A percentile compares a stretch with the other conserved stretches of the same genome.
phyloP scores from a whole-genome alignment of 257 asterid species.

The Ilex asprella region DNA sequence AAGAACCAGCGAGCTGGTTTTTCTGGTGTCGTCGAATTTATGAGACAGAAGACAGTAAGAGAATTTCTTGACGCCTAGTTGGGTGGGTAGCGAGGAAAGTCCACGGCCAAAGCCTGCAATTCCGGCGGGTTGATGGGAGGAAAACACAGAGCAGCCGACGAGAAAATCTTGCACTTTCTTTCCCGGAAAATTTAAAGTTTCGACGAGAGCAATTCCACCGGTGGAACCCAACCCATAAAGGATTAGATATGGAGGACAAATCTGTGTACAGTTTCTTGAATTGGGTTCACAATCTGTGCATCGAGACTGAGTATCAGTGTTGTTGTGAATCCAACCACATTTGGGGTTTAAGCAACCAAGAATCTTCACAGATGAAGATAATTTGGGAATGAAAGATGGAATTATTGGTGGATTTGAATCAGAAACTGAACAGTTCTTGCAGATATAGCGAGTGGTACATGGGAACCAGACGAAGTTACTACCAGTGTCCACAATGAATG shows the following conservation, averaged over 20 bases:
- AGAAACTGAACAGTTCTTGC: slow-evolving; percentile 42
- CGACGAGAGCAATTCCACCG: slow-evolving; percentile 59
- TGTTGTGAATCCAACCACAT: slow-evolving; percentile 66
- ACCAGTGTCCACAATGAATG: slow-evolving; percentile 76
- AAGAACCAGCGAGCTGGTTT: slow-evolving; percentile 42
- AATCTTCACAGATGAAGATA: slow-evolving; percentile 59
- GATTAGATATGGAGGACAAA: slow-evolving; percentile 77
- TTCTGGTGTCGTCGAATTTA: slow-evolving; percentile 44
- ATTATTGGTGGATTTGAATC: slow-evolving; percentile 8
- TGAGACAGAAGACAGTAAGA: slow-evolving; percentile 75
- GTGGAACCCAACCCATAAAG: slow-evolving; percentile 77
- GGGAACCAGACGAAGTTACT: slow-evolving; percentile 91
- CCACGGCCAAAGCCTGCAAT: slow-evolving; percentile 87
- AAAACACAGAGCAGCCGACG: slow-evolving; percentile 72
- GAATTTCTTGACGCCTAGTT: slow-evolving; percentile 61
- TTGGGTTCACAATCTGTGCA: slow-evolving; percentile 42
- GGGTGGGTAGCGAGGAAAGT: slow-evolving; percentile 53
- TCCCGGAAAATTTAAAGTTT: slow-evolving; percentile 43
- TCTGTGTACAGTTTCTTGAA: slow-evolving; percentile 43
- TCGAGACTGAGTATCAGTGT: slow-evolving; percentile 30
- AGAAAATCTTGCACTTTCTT: slow-evolving; percentile 39
- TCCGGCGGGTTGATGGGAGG: slow-evolving; percentile 70
- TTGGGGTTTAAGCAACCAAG: slow-evolving; percentile 69
- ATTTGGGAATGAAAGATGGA: slow-evolving; percentile 53
- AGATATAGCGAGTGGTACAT: slow-evolving; percentile 57